Evolutionary conservation across 2,329 filamentous ascomycete genomes (phyloP).

Genomic region (Trichoderma sp.): DNA sequence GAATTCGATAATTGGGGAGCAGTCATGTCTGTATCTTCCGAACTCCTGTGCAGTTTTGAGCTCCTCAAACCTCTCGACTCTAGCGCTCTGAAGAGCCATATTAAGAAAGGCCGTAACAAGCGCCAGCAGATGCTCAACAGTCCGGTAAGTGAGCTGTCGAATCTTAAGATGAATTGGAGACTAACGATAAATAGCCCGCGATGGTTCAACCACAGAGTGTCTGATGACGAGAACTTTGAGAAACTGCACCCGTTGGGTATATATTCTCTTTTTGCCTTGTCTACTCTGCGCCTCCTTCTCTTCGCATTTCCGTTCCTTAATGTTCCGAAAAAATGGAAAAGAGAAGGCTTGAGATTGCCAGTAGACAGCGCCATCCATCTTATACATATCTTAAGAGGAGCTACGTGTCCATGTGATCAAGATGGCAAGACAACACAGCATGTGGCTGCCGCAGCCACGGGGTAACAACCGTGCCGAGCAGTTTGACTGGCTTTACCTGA

Average conservation of each 20-base stretch:
- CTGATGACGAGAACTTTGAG: constrained; percentile 28
- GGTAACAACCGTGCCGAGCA: constrained; percentile 32
- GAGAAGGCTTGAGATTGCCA: neutral
- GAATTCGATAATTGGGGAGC: constrained; percentile 99
- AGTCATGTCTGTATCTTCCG: constrained; percentile 94
- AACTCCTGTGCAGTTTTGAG: constrained; percentile 95
- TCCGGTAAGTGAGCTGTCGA: constrained; percentile 63
- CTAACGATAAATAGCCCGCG: constrained; percentile 43
- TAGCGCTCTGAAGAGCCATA: constrained; percentile 93
- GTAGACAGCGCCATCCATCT: constrained; percentile 8
- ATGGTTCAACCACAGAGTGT: constrained; percentile 57
- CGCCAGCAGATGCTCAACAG: constrained; percentile 94
- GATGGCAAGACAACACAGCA: constrained; percentile 18
- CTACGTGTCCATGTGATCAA: constrained; percentile 12
- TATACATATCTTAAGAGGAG: constrained; percentile 1
- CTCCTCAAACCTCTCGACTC: constrained; percentile 94
- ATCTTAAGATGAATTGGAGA: neutral
- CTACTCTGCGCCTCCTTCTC: neutral
- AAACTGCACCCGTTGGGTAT: neutral
- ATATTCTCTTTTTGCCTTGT: neutral
- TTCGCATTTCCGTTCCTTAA: neutral
- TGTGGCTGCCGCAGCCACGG: constrained; percentile 28
- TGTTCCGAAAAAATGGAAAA: neutral
- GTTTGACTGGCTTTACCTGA: constrained; percentile 25
- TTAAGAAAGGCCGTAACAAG: constrained; percentile 96